Percentiles rank a stretch among this genome's conserved stretches.
These are phyloP conservation scores for Cryphonectria nitschkei DNA, from an alignment of 2,329 filamentous ascomycete species.

Conservation along the genomic window DNA sequence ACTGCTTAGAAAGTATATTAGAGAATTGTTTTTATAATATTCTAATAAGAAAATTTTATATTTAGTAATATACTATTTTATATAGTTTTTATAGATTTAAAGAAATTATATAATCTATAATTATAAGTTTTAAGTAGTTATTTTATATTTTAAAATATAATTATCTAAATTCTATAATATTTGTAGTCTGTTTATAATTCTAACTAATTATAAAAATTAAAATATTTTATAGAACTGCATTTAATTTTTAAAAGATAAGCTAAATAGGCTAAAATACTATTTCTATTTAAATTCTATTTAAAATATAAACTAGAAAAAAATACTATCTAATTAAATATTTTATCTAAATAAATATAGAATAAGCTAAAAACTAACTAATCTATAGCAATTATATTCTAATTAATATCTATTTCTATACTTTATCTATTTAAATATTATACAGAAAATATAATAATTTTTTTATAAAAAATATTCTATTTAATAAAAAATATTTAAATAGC, in stretches of 20 bases:
- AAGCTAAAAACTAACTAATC: neutral
- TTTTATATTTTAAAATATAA: neutral
- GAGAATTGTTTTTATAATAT: neutral
- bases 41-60: neutral
- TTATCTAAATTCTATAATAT: neutral
- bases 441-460: neutral
- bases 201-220: neutral
- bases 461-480: neutral
- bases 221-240: neutral
- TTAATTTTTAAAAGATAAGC: neutral
- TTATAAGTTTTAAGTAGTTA: neutral
- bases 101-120: neutral
- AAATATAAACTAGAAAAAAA: neutral
- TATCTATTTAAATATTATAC: neutral
- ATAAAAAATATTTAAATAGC: fast-evolving
- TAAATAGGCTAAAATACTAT: neutral
- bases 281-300: neutral
- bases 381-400: neutral
- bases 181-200: neutral
- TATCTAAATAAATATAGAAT: neutral
- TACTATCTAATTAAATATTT: neutral
- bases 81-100: neutral
- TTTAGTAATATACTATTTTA: neutral
- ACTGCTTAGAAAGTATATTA: neutral
- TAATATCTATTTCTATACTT: neutral